Percentiles rank a stretch among this genome's conserved stretches.
phyloP scores from a whole-genome alignment of 148 eudicot genomes.

The Chenopodium berlandieri region DNA sequence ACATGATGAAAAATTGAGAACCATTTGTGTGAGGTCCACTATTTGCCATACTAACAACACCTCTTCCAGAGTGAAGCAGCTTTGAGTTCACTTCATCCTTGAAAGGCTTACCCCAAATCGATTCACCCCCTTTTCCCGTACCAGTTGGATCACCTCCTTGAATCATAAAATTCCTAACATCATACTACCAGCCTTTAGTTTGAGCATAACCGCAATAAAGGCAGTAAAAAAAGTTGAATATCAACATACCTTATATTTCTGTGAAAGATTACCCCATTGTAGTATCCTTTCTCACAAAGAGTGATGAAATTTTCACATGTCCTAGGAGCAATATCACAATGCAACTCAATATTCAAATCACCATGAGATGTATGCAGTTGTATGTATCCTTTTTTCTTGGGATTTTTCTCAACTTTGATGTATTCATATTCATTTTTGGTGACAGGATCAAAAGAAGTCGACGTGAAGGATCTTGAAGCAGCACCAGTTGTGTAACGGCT shows the following conservation, averaged over 20 bases:
- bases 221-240: not conserved
- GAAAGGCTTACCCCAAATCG: conserved; percentile 95
- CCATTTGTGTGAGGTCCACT: conserved; percentile 96
- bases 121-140: conserved; percentile 95
- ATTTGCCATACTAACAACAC: conserved; percentile 98
- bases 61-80: conserved; percentile 92
- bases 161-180: conserved; percentile 85
- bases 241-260: conserved; percentile 71
- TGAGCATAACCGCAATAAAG: not conserved
- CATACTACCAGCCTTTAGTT: conserved; percentile 5
- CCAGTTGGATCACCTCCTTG: conserved; percentile 99
- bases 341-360: conserved; percentile 92
- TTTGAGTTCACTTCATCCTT: conserved; percentile 93
- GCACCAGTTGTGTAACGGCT: conserved; percentile 95
- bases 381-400: conserved; percentile 91
- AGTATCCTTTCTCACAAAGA: conserved; percentile 90
- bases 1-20: conserved; percentile 89
- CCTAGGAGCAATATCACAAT: conserved; percentile 87
- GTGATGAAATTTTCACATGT: conserved; percentile 95
- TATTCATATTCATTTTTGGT: conserved; percentile 88
- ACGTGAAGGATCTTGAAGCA: conserved; percentile 95
- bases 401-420: conserved; percentile 87
- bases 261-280: conserved; percentile 83
- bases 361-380: conserved; percentile 94
- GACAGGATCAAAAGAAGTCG: conserved; percentile 88